Conservation (phyloP, 768 basidiomycete genomes). For the Serendipita indica region DNA sequence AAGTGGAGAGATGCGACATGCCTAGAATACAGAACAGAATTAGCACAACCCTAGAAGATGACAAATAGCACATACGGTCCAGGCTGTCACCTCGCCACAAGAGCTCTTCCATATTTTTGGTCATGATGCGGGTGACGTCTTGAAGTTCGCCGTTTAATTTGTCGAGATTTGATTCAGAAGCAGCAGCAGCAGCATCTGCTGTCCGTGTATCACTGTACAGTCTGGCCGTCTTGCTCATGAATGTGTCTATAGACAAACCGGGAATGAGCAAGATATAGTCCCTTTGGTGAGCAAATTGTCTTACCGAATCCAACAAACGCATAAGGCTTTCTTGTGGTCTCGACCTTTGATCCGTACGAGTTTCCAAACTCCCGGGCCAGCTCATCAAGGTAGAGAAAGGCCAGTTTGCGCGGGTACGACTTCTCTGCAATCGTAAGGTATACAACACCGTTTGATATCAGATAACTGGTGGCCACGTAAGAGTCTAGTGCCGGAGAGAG, state of each 20-base stretch:
- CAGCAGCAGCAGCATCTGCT: constrained; percentile 41
- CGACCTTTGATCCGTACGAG: constrained; percentile 87
- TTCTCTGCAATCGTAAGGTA: constrained; percentile 93
- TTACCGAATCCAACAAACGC: constrained; percentile 95
- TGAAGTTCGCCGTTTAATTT: constrained; percentile 90
- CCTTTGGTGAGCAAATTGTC: constrained; percentile 25
- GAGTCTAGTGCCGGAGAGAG: neutral
- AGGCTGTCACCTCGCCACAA: constrained; percentile 96
- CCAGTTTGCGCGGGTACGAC: constrained; percentile 91
- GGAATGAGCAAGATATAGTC: neutral
- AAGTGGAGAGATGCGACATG: constrained; percentile 94
- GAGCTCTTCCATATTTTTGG: constrained; percentile 99
- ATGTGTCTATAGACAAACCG: constrained; percentile 64
- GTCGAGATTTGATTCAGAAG: constrained; percentile 47
- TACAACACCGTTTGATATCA: constrained; percentile 85
- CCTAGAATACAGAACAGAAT: constrained; percentile 30
- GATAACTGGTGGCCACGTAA: constrained; percentile 46
- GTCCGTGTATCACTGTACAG: constrained; percentile 90
- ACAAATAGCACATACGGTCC: constrained; percentile 50
- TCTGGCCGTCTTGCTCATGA: constrained; percentile 95
- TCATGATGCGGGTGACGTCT: constrained; percentile 98
- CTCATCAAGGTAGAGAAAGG: constrained; percentile 95
- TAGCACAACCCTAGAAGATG: neutral
- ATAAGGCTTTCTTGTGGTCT: constrained; percentile 87
- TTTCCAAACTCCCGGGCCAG: constrained; percentile 89